Evolutionary conservation across 441 rosid species (phyloP).

Genomic region (Erodium texanum): DNA sequence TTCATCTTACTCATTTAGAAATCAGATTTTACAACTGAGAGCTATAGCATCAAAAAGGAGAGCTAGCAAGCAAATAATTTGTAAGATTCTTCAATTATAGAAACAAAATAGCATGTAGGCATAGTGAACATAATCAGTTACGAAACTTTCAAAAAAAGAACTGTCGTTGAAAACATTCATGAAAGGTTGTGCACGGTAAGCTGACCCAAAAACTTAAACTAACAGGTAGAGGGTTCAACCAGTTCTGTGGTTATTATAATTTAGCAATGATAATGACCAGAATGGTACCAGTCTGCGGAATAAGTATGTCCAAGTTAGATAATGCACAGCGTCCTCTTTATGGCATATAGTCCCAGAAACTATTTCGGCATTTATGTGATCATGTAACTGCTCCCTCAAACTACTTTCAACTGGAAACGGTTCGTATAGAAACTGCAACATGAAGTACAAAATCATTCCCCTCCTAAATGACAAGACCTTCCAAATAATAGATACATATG

Average conservation of each 20-base stretch:
- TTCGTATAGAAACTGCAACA: constrained; percentile 81
- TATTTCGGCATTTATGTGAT: constrained; percentile 92
- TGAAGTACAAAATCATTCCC: constrained; percentile 16
- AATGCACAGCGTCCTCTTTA: constrained; percentile 93
- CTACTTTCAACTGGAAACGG: constrained; percentile 99
- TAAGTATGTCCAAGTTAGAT: constrained; percentile 95
- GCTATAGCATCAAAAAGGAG: too few species aligned
- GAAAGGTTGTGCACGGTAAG: too few species aligned
- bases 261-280: constrained; percentile 14
- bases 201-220: too few species aligned
- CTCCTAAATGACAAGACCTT: constrained; percentile 13
- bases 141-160: too few species aligned
- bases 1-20: background rate
- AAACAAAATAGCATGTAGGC: too few species aligned
- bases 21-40: background rate
- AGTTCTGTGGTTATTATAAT: background rate
- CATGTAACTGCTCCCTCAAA: constrained; percentile 78
- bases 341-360: constrained; percentile 83
- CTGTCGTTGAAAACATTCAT: too few species aligned
- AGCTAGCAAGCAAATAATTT: too few species aligned
- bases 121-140: too few species aligned
- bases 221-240: background rate
- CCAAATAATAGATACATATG: constrained; percentile 12
- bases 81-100: too few species aligned
- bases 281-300: constrained; percentile 86